Conservation (phyloP, 345 rosid genomes). For the Bruguiera parviflora region DNA sequence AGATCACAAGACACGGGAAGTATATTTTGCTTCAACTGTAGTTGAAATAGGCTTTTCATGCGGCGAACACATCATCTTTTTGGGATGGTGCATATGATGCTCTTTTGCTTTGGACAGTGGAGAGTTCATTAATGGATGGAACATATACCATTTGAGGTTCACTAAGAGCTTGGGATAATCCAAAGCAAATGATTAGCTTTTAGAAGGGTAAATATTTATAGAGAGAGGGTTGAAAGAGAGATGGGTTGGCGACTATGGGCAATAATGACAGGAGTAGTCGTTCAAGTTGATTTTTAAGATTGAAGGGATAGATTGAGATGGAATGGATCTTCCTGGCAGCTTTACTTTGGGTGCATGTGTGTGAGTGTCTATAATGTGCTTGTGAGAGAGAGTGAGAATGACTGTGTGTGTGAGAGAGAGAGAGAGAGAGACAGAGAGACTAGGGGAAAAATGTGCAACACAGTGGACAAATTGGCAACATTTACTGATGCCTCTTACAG, state of each 20-base stretch:
- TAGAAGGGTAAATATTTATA: not conserved
- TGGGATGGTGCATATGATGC: constrained; percentile 35
- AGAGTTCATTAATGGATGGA: constrained; percentile 44
- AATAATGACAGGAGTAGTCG: constrained; percentile 1
- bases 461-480: constrained; percentile 37
- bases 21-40: constrained; percentile 23
- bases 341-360: constrained; percentile 15
- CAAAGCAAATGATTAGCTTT: constrained; percentile 28
- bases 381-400: constrained; percentile 6
- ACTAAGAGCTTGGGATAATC: constrained; percentile 31
- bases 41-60: constrained; percentile 34
- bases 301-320: not conserved
- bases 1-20: constrained; percentile 27
- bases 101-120: constrained; percentile 48
- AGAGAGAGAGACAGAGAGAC: constrained; percentile 2
- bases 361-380: not conserved
- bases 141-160: constrained; percentile 45
- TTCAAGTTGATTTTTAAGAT: not conserved
- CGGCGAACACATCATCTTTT: constrained; percentile 49
- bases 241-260: too few relatives aligned
- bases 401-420: too few relatives aligned
- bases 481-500: constrained; percentile 31
- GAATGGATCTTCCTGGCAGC: constrained; percentile 31
- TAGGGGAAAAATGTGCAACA: not conserved
- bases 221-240: not conserved